Conservation (phyloP, 1,284 basidiomycete species). For the Gymnopus androsaceus region DNA sequence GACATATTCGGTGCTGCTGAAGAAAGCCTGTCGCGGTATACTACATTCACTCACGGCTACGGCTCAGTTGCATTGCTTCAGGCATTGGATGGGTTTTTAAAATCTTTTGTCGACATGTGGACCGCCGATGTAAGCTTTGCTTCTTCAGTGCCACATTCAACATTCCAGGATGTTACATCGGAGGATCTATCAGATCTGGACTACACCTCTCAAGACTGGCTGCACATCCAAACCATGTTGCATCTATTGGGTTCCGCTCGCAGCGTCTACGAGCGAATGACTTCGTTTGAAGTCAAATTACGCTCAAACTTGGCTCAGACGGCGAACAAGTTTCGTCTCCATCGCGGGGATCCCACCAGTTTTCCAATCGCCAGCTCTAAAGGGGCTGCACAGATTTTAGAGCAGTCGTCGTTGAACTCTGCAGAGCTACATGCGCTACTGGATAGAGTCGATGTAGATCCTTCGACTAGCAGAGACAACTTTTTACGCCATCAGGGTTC, state of each 20-base stretch:
- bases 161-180: constrained; percentile 37
- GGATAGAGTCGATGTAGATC: constrained; percentile 50
- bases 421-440: constrained; percentile 72
- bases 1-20: constrained; percentile 79
- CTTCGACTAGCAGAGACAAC: constrained; percentile 23
- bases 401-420: constrained; percentile 82
- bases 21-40: constrained; percentile 74
- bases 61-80: constrained; percentile 73
- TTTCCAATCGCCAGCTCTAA: constrained; percentile 62
- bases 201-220: constrained; percentile 87
- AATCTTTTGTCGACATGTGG: constrained; percentile 67
- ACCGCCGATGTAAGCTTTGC: constrained; percentile 54
- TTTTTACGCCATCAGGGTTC: not conserved
- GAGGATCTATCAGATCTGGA: constrained; percentile 77
- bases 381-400: constrained; percentile 73
- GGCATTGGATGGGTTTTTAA: constrained; percentile 71
- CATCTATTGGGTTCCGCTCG: constrained; percentile 80
- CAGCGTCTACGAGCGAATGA: constrained; percentile 66
- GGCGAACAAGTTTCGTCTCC: constrained; percentile 56
- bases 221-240: constrained; percentile 79
- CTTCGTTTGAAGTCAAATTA: constrained; percentile 70
- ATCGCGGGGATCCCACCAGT: constrained; percentile 54
- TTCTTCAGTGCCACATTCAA: constrained; percentile 29
- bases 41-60: constrained; percentile 86
- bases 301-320: constrained; percentile 59